Base-by-base conservation (phyloP, 1,284 basidiomycete genomes). In the Pisolithus thermaeus region DNA sequence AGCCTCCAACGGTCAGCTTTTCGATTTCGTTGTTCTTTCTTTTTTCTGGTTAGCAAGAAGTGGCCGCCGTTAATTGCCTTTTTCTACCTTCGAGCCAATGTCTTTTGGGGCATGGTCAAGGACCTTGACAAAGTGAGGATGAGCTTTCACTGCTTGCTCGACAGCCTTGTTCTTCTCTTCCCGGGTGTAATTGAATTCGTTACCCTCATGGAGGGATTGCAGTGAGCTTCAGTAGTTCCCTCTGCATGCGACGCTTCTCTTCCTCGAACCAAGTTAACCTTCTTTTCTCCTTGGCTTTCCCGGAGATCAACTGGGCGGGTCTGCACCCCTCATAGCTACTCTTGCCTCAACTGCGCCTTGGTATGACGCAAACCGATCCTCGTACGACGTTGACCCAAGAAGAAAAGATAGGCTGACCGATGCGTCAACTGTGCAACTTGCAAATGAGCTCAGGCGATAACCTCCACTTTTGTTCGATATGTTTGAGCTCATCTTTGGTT, bases 71-170 rank as follows among this genome's bases (percentile, higher is more conserved):
- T 16, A 50, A 25, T 42, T 20, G 39, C 9, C 35, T 23, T 28
- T 49, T 68, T 78, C 54, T 56, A 85, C 91, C 71, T 84, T 87
- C n/a, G 73, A 74, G 1, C 89, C 83, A 52, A 98, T 92, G 65
- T 98, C 94, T 70, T 97, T 98, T 56, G 94, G 67, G 1, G 85
- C 84, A 57, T 87, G 84, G 63, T 99, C 96, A 32, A 97, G 77
- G 0, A 79, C 77, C 58, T 87, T 90, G 11, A 80, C 75, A 0
- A 90, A 81, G 59, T 86, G 90, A 16, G 74, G 66, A 5, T 86
- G 80, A 1, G 78, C 79, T 61, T 83, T 83, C 71, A 93, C 92
- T 27, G 81, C 82, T 32, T 84, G 79, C 28, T 97, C 92, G 2
- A 96, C 80, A 2, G 65, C 73, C 59, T 82, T 83, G 2, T 75